A percentile compares a stretch with the other conserved stretches of the same genome.
Evolutionary conservation across 2,329 filamentous ascomycete species (phyloP).

Genomic region (Elsinoe batatas): DNA sequence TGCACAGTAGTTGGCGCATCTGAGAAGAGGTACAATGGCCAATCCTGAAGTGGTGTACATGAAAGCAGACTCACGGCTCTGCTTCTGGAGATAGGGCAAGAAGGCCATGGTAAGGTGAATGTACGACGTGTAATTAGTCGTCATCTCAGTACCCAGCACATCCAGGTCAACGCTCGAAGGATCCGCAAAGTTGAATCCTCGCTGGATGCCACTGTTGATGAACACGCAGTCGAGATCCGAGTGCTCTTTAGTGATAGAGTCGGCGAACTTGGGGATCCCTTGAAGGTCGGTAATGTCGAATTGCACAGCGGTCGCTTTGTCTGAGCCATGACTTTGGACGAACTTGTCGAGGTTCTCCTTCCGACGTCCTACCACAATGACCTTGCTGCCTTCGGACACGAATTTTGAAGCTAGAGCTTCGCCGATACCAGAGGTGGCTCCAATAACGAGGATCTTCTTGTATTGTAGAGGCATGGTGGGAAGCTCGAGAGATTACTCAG

Average conservation of each 20-base stretch:
- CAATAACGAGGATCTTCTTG: conserved; percentile 45
- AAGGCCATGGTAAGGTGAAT: conserved; percentile 42
- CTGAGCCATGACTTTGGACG: conserved; percentile 36
- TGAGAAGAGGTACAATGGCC: conserved; percentile 39
- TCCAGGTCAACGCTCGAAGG: conserved; percentile 39
- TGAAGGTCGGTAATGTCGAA: conserved; percentile 45
- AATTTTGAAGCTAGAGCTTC: conserved; percentile 41
- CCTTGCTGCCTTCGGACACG: conserved; percentile 37
- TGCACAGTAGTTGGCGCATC: conserved; percentile 45
- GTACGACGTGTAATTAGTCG: conserved; percentile 43
- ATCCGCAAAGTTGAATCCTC: conserved; percentile 40
- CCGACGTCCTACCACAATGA: conserved; percentile 42
- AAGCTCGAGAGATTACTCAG: background rate
- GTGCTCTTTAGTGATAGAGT: conserved; percentile 34
- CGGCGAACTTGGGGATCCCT: conserved; percentile 37
- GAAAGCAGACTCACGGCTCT: conserved; percentile 33
- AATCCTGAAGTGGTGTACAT: conserved; percentile 43
- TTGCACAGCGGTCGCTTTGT: conserved; percentile 35
- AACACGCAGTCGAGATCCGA: conserved; percentile 45
- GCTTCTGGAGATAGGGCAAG: conserved; percentile 40
- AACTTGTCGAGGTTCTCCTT: conserved; percentile 43
- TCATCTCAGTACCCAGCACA: conserved; percentile 36
- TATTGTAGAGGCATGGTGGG: conserved; percentile 35
- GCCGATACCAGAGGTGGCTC: conserved; percentile 45
- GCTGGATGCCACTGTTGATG: conserved; percentile 45